Conservation (phyloP, 2,329 filamentous ascomycete species). For the Macrophomina pseudophaseolina region DNA sequence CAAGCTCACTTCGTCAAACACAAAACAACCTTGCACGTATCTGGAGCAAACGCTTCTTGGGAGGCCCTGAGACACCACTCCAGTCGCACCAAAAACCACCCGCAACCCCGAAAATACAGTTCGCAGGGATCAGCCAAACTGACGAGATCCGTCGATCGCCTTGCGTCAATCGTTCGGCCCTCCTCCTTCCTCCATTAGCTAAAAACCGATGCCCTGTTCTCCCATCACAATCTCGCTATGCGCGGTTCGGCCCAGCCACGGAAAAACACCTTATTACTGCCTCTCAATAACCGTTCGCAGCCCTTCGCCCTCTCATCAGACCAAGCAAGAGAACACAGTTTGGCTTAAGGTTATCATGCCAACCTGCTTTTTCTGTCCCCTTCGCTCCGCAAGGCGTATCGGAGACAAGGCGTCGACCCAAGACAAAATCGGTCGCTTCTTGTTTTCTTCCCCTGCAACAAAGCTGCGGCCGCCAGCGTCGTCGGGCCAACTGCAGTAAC, state of each 20-base stretch:
- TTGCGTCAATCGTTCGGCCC: constrained; percentile 3
- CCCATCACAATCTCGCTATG: neutral
- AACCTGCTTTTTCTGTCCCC: too few species aligned
- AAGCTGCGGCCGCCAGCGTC: neutral
- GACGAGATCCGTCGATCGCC: constrained; percentile 14
- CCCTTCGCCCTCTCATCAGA: neutral
- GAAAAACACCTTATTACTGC: neutral
- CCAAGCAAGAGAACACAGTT: neutral
- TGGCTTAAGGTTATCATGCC: neutral
- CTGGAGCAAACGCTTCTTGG: neutral
- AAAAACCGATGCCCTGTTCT: neutral
- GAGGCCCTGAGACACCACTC: neutral
- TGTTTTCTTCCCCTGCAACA: too few species aligned
- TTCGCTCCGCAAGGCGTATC: too few species aligned
- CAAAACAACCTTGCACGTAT: neutral
- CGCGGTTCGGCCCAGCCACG: constrained; percentile 21
- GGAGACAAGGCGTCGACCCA: too few species aligned
- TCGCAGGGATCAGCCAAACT: neutral
- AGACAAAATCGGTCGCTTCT: too few species aligned
- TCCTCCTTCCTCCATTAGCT: neutral
- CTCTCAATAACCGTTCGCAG: neutral
- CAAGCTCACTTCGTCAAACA: neutral
- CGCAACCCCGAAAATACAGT: neutral
- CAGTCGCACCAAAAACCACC: neutral
- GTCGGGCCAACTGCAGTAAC: neutral